Base-by-base conservation (phyloP, 225 moss, liverwort and hornwort genomes). In the Antitrichia curtipendula region DNA sequence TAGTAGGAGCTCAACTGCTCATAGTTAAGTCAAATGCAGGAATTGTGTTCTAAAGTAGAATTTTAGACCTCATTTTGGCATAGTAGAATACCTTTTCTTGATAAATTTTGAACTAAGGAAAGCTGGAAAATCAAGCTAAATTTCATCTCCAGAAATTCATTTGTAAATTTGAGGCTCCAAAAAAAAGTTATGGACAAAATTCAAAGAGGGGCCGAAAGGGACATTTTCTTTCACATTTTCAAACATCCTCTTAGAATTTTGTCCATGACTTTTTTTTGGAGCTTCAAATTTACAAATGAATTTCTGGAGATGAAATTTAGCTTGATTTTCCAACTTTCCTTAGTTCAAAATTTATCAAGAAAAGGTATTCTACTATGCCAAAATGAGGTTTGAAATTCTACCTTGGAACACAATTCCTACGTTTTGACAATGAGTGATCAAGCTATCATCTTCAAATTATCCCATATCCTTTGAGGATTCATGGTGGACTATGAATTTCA, bases 211-310 rank as follows among this genome's bases (percentile, higher is more conserved):
- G 12, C 12, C 38, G 22, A 22, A 40, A 38, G 23, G 62, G 13
- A 38, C 68, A 68, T 22, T 43, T 27, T 71, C 1, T 71, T 43
- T 27, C 2, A 43, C 16, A 43, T 27, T 41, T 40, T 70, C 70
- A 70, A 70, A 9, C 27, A 16, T 27, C 43, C 5, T 16, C 16
- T 28, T 0, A 27, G 3, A 71, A 16, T 68, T 71, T 43, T 27
- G 28, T 71, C 1, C 3, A 43, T 43, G 9, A 71, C 3, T 27
- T 27, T 71, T 27, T 13, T 3, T 71, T 71, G 8, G 20, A 43
- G 8, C 3, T 2, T 43, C 43, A 27, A 71, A 71, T 27, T 71
- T 3, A 9, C 8, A 71, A 71, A 43, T 0, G 0, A 1, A 0
- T 15, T 27, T 27, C 9, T 43, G 16, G 27, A 16, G 6, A 41